Evolutionary conservation across 2,329 filamentous ascomycete genomes (phyloP).

Genomic region (Lachnellula subtilissima): DNA sequence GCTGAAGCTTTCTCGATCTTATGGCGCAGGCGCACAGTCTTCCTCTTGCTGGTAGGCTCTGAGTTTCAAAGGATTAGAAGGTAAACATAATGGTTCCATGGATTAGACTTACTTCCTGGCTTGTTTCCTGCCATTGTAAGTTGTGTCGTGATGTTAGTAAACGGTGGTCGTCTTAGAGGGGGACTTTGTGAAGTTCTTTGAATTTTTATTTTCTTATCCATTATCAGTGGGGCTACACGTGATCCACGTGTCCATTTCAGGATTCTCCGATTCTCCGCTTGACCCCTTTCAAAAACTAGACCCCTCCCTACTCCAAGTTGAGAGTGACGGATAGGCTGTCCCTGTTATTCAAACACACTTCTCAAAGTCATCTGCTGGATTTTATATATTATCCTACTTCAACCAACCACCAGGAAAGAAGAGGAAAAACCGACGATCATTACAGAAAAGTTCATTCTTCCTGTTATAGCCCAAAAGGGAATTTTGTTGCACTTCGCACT

Average conservation of each 20-base stretch:
- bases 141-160: background rate
- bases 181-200: background rate
- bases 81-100: background rate
- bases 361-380: background rate
- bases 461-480: background rate
- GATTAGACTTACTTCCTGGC: slow-evolving; percentile 29
- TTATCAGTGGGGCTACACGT: background rate
- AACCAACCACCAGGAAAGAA: background rate
- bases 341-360: background rate
- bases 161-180: background rate
- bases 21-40: slow-evolving; percentile 80
- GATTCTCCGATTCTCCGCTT: too few species aligned
- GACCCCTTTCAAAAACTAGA: too few species aligned
- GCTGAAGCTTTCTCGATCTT: slow-evolving; percentile 92
- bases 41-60: slow-evolving; percentile 96
- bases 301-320: too few species aligned
- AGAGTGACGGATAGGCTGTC: too few species aligned
- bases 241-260: background rate
- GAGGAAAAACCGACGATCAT: background rate
- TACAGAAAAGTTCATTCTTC: background rate
- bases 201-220: too few species aligned
- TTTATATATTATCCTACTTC: too few species aligned
- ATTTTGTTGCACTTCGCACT: slow-evolving; percentile 14
- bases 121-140: slow-evolving; percentile 32
- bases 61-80: slow-evolving; percentile 18